Base-by-base conservation (phyloP, 108 stramenopile genomes). In the Fistulifera pelliculosa region DNA sequence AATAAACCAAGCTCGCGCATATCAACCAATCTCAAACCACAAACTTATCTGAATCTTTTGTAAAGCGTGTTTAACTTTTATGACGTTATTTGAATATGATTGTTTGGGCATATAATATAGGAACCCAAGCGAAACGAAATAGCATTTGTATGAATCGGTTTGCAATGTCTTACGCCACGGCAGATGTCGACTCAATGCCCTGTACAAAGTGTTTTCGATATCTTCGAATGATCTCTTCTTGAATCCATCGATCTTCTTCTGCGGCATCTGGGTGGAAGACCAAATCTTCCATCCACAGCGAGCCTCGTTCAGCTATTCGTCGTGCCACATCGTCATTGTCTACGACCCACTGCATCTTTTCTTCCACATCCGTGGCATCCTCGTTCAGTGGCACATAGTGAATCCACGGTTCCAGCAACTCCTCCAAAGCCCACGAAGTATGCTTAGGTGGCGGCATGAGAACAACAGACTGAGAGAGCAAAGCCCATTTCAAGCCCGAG, bases 381-480 rank as follows among this genome's bases (percentile, higher is more conserved):
- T 69, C 57, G 18, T 77, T 67, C 51, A 90, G 38, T 6, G 89
- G 89, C 40, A 90, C 55, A 54, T 80, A 90, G 56, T 90, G 89
- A 43, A 83, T 69, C 77, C 80, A 84, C 10, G 89, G 84, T 58
- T 80, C 44, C 27, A 90, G 56, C 38, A 67, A 54, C 27, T 72
- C 75, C 48, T 79, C 78, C 87, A 93, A 84, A 18, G 79, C 56
- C 86, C 85, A 93, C 18, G 83, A 83, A 6, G 69, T 82, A 35
- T 68, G 65, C 35, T 73, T 73, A 23, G 81, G 81, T 23, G 58
- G 50, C 7, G 86, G 71, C 86, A 87, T 83, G 11, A 87, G 54
- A 10, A 87, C 86, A 3, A 87, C 74, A 11, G 79, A 81, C 47
- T 77, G 72, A 0, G 74, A 75, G 25, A 70, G 53, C 13, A 87